Evolutionary conservation across 169 alveolate genomes (phyloP).

Genomic region (Miamiensis avidus): DNA sequence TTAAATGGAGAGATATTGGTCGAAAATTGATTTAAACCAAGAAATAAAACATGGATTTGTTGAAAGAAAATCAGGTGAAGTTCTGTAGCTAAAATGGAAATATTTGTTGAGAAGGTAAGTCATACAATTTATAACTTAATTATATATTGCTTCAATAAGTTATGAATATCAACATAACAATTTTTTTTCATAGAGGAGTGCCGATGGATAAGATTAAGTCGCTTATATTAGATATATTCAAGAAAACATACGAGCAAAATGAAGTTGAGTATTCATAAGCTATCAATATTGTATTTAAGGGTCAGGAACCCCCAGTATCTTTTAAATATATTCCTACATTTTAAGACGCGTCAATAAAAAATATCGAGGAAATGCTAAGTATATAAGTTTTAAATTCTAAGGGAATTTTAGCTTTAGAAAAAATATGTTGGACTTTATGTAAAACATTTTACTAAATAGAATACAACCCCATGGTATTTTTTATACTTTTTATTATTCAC

Average conservation of each 20-base stretch:
- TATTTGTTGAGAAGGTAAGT: conserved; percentile 34
- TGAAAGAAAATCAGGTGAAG: conserved; percentile 19
- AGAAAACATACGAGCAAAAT: conserved; percentile 20
- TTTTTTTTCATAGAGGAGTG: conserved; percentile 24
- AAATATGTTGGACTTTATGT: background rate
- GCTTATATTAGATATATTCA: conserved; percentile 28
- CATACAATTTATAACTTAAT: too few relatives aligned
- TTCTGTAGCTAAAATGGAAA: conserved; percentile 33
- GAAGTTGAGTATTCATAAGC: conserved; percentile 27
- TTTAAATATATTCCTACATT: conserved; percentile 29
- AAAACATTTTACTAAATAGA: conserved; percentile 19
- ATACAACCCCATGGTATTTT: conserved; percentile 42
- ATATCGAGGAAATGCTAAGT: background rate
- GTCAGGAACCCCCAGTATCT: conserved; percentile 22
- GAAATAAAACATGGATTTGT: conserved; percentile 31
- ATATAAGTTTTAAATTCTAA: too few relatives aligned
- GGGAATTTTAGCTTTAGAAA: background rate
- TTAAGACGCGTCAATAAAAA: background rate
- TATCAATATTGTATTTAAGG: conserved; percentile 26
- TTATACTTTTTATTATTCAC: background rate
- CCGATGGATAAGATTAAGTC: conserved; percentile 8
- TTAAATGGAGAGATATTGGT: conserved; percentile 29
- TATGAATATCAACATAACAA: too few relatives aligned
- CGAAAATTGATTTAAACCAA: conserved; percentile 15
- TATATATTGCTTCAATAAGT: too few relatives aligned